phyloP scores from a whole-genome alignment of 2,329 filamentous ascomycete genomes.

The Aspergillus sergii region DNA sequence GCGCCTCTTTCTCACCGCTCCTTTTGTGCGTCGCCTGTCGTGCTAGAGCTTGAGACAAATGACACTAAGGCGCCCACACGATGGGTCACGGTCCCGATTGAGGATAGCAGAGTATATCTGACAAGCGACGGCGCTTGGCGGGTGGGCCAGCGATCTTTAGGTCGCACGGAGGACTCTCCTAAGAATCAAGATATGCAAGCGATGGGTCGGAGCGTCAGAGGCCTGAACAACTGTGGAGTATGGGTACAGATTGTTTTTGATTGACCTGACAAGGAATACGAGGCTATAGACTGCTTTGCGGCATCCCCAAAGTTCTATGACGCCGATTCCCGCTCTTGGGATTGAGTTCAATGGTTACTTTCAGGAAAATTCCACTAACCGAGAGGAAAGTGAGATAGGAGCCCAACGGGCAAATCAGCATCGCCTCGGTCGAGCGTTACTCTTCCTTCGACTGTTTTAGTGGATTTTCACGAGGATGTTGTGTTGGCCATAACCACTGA shows the following conservation, averaged over 20 bases:
- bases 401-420: not conserved
- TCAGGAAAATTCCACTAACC: not conserved
- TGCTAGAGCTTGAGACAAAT: constrained; percentile 16
- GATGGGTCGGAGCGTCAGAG: constrained; percentile 7
- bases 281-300: not conserved
- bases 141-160: constrained; percentile 18
- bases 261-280: not conserved
- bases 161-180: constrained; percentile 3
- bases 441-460: not conserved
- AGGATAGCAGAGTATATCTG: constrained; percentile 18
- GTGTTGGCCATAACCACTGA: not conserved
- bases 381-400: not conserved
- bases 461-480: not conserved
- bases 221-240: constrained; percentile 17
- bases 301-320: not conserved
- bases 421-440: not conserved
- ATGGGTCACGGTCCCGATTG: constrained; percentile 16
- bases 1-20: not conserved
- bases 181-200: constrained; percentile 10
- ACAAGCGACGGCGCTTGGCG: constrained; percentile 15
- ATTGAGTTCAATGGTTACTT: not conserved
- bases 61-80: constrained; percentile 10
- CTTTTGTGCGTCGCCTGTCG: constrained; percentile 6
- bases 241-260: constrained; percentile 8
- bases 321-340: not conserved